Conservation (phyloP, 306 rosid genomes). For the Cicer chorassanicum region DNA sequence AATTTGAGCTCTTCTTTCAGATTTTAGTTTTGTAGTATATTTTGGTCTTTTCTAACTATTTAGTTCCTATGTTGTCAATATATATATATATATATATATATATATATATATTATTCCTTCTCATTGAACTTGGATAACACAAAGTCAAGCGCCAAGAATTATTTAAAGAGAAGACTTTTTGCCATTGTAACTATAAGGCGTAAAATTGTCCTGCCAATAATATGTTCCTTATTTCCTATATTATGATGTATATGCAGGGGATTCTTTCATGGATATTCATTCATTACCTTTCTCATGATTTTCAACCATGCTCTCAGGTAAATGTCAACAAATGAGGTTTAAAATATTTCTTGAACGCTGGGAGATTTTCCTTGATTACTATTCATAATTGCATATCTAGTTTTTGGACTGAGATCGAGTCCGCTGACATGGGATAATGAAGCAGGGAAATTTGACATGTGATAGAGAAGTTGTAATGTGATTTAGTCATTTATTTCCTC, state of each 20-base stretch:
- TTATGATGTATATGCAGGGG: conserved; percentile 70
- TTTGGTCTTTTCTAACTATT: conserved; percentile 8
- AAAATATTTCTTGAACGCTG: conserved; percentile 31
- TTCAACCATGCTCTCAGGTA: conserved; percentile 96
- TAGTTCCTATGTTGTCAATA: conserved; percentile 10
- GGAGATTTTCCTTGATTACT: conserved; percentile 27
- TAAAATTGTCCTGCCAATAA: conserved; percentile 11
- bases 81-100: not conserved
- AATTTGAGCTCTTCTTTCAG: conserved; percentile 45
- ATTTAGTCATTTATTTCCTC: not conserved
- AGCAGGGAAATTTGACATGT: conserved; percentile 4
- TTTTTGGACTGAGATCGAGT: conserved; percentile 20
- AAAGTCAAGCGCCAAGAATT: conserved; percentile 12
- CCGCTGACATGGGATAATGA: conserved; percentile 3
- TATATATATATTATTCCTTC: conserved; percentile 35
- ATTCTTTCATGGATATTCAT: conserved; percentile 88
- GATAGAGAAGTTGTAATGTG: conserved; percentile 29
- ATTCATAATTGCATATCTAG: conserved; percentile 34
- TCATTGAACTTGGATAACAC: conserved; percentile 26
- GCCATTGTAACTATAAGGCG: conserved; percentile 19
- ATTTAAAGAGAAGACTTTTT: conserved; percentile 1
- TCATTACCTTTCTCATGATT: conserved; percentile 88
- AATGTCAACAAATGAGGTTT: conserved; percentile 29
- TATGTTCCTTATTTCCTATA: conserved; percentile 40
- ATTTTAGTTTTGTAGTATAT: conserved; percentile 45